Conservation (phyloP, 1,284 basidiomycete genomes). For the Pholiota adiposa region DNA sequence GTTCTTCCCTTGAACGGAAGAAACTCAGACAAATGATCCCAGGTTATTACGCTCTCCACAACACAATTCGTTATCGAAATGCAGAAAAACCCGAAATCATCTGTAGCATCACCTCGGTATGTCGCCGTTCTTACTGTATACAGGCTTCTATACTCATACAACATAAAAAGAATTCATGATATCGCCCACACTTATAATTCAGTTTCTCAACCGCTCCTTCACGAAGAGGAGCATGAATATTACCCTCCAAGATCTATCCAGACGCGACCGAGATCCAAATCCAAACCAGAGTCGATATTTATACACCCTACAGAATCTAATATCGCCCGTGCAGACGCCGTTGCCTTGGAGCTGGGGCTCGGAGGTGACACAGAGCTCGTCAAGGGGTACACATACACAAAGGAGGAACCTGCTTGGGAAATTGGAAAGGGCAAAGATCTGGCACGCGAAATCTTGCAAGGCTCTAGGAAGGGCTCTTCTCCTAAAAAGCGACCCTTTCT, state of each 20-base stretch:
- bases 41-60: conserved; percentile 26
- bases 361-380: conserved; percentile 30
- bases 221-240: conserved; percentile 21
- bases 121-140: background rate
- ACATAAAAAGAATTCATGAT: conserved; percentile 12
- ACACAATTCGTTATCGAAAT: conserved; percentile 28
- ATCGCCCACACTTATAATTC: conserved; percentile 2
- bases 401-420: conserved; percentile 28
- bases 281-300: conserved; percentile 60
- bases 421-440: conserved; percentile 29
- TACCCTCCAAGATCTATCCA: conserved; percentile 23
- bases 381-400: conserved; percentile 20
- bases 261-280: conserved; percentile 47
- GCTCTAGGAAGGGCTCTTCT: conserved; percentile 12
- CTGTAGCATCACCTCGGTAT: conserved; percentile 14
- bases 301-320: conserved; percentile 68
- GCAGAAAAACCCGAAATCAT: conserved; percentile 18
- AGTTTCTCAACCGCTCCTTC: conserved; percentile 28
- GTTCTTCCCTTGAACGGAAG: background rate
- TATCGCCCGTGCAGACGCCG: conserved; percentile 64
- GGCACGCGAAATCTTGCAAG: conserved; percentile 27
- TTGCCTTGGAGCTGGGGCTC: conserved; percentile 56
- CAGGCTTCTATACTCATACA: background rate
- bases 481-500: conserved; percentile 18
- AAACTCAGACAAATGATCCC: background rate